Evolutionary conservation across 2,329 filamentous ascomycete genomes (phyloP), one percentile per base, ranked within the genome.

Genomic region (Sphaerulina populicola): DNA sequence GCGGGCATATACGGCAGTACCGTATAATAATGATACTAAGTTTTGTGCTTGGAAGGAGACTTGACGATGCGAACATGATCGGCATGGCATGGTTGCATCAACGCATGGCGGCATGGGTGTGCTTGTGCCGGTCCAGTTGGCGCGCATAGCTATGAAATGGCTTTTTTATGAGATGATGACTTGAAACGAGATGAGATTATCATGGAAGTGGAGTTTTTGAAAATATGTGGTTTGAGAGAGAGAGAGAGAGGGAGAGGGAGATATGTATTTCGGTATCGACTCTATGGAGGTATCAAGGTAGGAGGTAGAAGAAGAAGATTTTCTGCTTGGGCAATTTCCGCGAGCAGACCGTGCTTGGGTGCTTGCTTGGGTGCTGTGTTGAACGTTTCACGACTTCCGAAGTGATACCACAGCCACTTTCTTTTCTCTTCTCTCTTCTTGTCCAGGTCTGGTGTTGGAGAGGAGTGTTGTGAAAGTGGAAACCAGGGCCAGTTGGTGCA

Each of bases 351-450:
- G 37, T 41, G 15, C 18, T 41, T 15, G 12, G 7, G 7, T 15
- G 9, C 21, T 23, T 23, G 21, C 3, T 23, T 23, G 21, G 23
- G 23, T 27, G 23, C 23, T 27, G 23, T 27, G 6, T 27, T 27
- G 23, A 27, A 7, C 18, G 23, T 27, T 44, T 44, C 42, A 44
- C 18, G 18, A 18, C 42, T 44, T 44, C 42, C 42, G 42, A 36
- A 18, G 29, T 44, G 14, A 23, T 15, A 31, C 42, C 42, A 44
- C 42, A 44, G 42, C 42, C 42, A 44, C 42, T 29, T 12, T 31
- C 9, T 30, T 44, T 39, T 39, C 11, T 39, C 31, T n/a, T n/a
- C n/a, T n/a, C n/a, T n/a, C n/a, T n/a, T n/a, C 10, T 12, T 12
- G 3, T 3, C 18, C 18, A 18, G 18, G 18, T 18, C 18, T 18